These are phyloP conservation scores for Botryosphaeria dothidea DNA, from an alignment of 2,329 filamentous ascomycete species.

Conservation along the genomic window DNA sequence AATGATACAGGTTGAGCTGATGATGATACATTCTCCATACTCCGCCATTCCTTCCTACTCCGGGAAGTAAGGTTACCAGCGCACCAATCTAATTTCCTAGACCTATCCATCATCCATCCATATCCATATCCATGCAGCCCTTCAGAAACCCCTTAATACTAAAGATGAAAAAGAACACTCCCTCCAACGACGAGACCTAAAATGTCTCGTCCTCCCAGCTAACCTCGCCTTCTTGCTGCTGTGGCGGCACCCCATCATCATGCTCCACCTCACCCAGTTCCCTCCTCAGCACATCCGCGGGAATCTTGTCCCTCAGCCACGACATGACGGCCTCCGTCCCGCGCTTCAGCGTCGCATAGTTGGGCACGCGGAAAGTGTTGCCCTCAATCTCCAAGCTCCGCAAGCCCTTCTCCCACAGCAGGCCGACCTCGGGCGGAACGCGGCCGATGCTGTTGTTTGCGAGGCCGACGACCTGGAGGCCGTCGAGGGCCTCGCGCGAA, in stretches of 20 bases:
- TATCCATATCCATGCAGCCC: neutral
- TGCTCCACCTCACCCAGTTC: neutral
- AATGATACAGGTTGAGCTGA: neutral
- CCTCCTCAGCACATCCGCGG: constrained; percentile 25
- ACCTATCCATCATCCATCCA: neutral
- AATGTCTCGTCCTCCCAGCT: constrained; percentile 2
- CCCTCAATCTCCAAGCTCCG: constrained; percentile 75
- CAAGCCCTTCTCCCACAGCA: constrained; percentile 64
- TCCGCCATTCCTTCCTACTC: neutral
- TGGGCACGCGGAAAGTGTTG: constrained; percentile 85
- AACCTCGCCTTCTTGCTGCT: neutral
- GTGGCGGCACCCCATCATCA: neutral
- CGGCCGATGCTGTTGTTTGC: constrained; percentile 84
- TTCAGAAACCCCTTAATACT: neutral
- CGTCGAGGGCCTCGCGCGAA: constrained; percentile 70
- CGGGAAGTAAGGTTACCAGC: too few relatives aligned
- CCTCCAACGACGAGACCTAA: neutral
- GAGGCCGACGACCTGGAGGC: constrained; percentile 74
- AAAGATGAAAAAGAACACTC: neutral
- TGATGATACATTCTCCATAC: neutral
- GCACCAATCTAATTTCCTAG: too few relatives aligned
- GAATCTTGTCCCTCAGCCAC: constrained; percentile 76
- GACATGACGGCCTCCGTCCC: constrained; percentile 82
- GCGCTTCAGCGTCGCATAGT: constrained; percentile 79
- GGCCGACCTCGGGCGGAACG: constrained; percentile 76